These are phyloP conservation scores for Nepenthes alata DNA, from an alignment of 179 eudicot species.

Conservation along the genomic window DNA sequence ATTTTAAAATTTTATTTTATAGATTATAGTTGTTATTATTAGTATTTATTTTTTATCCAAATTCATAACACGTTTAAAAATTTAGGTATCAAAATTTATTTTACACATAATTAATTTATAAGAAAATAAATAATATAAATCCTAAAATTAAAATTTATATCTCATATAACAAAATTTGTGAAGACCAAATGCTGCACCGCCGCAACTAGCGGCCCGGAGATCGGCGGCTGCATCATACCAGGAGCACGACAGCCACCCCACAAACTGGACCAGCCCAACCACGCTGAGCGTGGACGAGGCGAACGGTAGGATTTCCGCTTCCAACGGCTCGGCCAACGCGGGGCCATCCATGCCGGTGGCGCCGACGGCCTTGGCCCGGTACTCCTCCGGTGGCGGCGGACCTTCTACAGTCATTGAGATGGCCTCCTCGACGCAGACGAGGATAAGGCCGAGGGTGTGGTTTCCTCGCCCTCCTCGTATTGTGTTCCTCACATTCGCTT, in stretches of 20 bases:
- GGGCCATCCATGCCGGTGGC: constrained; percentile 48
- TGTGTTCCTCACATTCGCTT: constrained; percentile 66
- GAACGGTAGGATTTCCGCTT: constrained; percentile 50
- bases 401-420: constrained; percentile 85
- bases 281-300: constrained; percentile 58
- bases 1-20: too few species aligned
- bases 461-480: constrained; percentile 45
- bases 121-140: too few species aligned
- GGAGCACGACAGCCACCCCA: constrained; percentile 83
- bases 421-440: constrained; percentile 71
- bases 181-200: too few species aligned
- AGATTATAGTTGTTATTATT: too few species aligned
- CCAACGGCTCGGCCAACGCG: constrained; percentile 70
- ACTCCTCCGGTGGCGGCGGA: constrained; percentile 80
- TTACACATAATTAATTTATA: too few species aligned
- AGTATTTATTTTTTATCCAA: too few species aligned
- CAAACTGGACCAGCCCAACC: constrained; percentile 80
- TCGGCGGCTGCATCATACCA: constrained; percentile 96
- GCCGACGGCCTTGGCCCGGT: constrained; percentile 39
- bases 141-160: too few species aligned
- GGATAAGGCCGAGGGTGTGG: constrained; percentile 71
- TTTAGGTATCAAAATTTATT: too few species aligned
- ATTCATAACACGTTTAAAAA: too few species aligned
- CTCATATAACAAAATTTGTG: too few species aligned
- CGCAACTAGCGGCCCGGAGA: constrained; percentile 52